These are phyloP conservation scores for Cystofilobasidium capitatum DNA, from an alignment of 768 basidiomycete genomes.

Conservation along the genomic window DNA sequence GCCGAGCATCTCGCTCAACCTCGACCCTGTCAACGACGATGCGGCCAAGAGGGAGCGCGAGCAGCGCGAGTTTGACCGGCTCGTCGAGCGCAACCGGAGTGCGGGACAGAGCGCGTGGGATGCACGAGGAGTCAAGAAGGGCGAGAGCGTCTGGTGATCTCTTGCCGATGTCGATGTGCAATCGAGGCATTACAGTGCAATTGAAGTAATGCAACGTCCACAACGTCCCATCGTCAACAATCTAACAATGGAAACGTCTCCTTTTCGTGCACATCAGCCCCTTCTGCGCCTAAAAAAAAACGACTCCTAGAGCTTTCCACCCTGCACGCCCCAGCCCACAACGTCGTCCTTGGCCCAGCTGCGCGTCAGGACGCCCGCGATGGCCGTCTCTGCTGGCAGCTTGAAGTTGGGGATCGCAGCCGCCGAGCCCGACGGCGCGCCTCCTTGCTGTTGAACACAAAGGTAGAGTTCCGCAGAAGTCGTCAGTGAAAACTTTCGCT, in stretches of 20 bases:
- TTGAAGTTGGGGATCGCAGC: constrained; percentile 19
- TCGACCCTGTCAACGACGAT: not conserved
- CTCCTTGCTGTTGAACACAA: constrained; percentile 4
- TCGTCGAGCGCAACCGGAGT: not conserved
- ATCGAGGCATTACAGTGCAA: no score
- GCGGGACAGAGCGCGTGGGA: not conserved
- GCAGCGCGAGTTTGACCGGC: not conserved
- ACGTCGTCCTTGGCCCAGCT: constrained; percentile 29
- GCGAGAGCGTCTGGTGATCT: constrained; percentile 1
- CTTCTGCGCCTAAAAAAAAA: no score
- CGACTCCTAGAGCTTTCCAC: not conserved
- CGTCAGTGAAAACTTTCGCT: not conserved
- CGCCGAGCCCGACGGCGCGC: not conserved
- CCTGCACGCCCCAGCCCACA: not conserved
- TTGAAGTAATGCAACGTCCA: no score
- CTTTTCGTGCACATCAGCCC: no score
- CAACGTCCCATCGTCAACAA: no score
- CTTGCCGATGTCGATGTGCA: no score
- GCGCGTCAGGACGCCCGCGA: constrained; percentile 32
- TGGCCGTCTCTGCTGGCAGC: constrained; percentile 34
- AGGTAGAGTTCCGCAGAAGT: not conserved
- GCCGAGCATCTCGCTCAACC: constrained; percentile 3
- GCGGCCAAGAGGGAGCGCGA: not conserved
- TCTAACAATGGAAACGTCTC: no score
- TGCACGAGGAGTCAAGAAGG: not conserved